Percentiles rank a stretch among this genome's conserved stretches.
Conservation (phyloP, 768 basidiomycete species). For the Leccinum longicurvipes region DNA sequence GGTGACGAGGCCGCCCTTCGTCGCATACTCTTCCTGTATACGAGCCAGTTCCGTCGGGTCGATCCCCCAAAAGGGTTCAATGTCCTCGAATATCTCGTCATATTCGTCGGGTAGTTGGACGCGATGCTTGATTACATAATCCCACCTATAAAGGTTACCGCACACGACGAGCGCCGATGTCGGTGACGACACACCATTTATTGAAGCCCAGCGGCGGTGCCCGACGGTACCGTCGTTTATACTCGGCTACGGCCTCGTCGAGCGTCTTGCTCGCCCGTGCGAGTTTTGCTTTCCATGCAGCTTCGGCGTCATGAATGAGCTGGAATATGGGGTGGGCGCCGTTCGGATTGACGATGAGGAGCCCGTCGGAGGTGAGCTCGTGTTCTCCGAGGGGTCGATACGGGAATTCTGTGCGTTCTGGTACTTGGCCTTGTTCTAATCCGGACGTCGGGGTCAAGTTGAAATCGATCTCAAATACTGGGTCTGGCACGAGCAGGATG, state of each 20-base stretch:
- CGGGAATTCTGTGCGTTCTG: not conserved
- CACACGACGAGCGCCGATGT: not conserved
- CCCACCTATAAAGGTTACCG: slow-evolving; percentile 28
- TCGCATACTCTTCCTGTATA: slow-evolving; percentile 23
- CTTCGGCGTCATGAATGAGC: slow-evolving; percentile 36
- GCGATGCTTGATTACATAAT: slow-evolving; percentile 36
- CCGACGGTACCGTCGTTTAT: slow-evolving; percentile 33
- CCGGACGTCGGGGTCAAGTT: not conserved
- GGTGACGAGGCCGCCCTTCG: slow-evolving; percentile 10
- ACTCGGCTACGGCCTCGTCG: slow-evolving; percentile 37
- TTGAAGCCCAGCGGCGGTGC: slow-evolving; percentile 42
- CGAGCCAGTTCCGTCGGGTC: slow-evolving; percentile 25
- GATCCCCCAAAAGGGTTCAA: slow-evolving; percentile 38
- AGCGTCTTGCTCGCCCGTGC: slow-evolving; percentile 36
- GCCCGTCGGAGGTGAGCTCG: slow-evolving; percentile 24
- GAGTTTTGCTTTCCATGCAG: slow-evolving; percentile 35
- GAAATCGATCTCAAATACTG: not conserved
- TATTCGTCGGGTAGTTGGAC: slow-evolving; percentile 46
- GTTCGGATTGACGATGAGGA: slow-evolving; percentile 33
- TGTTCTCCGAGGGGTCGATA: slow-evolving; percentile 14
- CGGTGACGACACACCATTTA: slow-evolving; percentile 36
- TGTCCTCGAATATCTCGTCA: slow-evolving; percentile 40
- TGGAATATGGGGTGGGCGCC: slow-evolving; percentile 44
- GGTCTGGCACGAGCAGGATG: no score
- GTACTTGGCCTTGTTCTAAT: not conserved